Base-by-base conservation (phyloP, 176 grass and related monocot species). In the Avena sativa region DNA sequence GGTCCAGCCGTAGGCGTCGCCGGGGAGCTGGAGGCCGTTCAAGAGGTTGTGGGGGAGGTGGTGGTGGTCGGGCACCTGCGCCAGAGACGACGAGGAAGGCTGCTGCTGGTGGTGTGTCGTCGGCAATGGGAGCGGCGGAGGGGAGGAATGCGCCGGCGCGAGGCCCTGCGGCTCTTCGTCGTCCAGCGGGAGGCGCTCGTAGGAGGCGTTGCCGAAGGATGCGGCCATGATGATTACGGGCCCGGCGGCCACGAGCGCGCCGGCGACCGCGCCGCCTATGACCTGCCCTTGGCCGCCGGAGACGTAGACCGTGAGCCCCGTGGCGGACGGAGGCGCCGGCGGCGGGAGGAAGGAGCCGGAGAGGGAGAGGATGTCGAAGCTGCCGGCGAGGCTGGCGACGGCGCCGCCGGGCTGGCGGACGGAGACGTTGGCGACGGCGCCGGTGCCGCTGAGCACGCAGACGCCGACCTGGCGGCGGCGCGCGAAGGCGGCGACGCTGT, bases 331-430 rank as follows among this genome's bases (percentile, higher is more conserved):
- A 6, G 93, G 96, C 0, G 96, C 93, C 2, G 93, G 96, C 9
- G 96, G 85, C 0, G 96, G 96, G 1, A 98, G 90, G 78, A 98
- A 98, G 12, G 93, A 98, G 21, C 96, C 96, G 51, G 80, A 88
- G 50, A 98, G 93, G 23, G 96, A 96, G 48, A 96, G 96, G 89
- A 98, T 96, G 82, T 98, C 96, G 79, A 94, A 98, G 17, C 90
- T 78, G 16, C 96, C 96, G 14, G 83, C 76, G 56, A 98, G 90
- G 21, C 48, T 92, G 65, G 94, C 82, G 32, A 93, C 89, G 4
- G 86, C 40, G 6, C 93, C 87, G 50, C 76, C 76, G 2, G 93
- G 90, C 64, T 98, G 94, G 12, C 94, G 89, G 60, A 98, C 53
- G 52, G 87, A 74, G 82, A 96, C 83, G 89, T 96, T 98, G 46